Base-by-base conservation (phyloP, 1,284 basidiomycete species). In the Irpex sp. region DNA sequence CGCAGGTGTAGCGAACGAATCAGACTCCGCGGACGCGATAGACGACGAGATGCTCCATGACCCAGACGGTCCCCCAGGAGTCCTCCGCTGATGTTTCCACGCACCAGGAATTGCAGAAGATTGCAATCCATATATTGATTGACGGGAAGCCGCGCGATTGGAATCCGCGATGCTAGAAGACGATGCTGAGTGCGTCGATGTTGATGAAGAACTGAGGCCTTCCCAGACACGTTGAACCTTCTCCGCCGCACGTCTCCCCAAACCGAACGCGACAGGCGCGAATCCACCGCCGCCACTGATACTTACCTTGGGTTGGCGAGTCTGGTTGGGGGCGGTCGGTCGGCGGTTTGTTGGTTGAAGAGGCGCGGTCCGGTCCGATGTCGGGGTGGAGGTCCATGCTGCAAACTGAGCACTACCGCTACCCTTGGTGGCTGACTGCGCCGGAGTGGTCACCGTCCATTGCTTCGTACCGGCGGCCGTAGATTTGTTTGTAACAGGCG, bases 211-310 rank as follows among this genome's bases (percentile, higher is more conserved):
- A 64, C 78, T 76, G 59, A 83, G 76, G n/a, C 78, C 78, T 62
- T 82, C 84, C 79, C 81, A 85, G 47, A 85, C 85, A 59, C 85
- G 82, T 57, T 86, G 85, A 76, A 92, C 85, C 72, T 84, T 88
- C 75, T 91, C 89, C 4, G 89, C 88, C 2, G 90, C 89, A 65
- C 87, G 83, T 68, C 86, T 88, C 17, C 78, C 79, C 57, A 81
- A 73, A 5, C 77, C 78, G 60, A 77, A 70, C 0, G 89, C 90
- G n/a, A 89, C 87, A 40, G 88, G 87, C 2, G 84, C 85, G 62
- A 90, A 78, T 47, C 85, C 82, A 59, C 81, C 54, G 21, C 54
- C 81, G 1, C 86, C 83, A 75, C 26, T 26, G 26, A 91, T 85
- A 68, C 88, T 90, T 65, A 89, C 82, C n/a, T 89, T 82, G 31